phyloP scores from a whole-genome alignment of 768 basidiomycete genomes.

The Coprinellus micaceus region DNA sequence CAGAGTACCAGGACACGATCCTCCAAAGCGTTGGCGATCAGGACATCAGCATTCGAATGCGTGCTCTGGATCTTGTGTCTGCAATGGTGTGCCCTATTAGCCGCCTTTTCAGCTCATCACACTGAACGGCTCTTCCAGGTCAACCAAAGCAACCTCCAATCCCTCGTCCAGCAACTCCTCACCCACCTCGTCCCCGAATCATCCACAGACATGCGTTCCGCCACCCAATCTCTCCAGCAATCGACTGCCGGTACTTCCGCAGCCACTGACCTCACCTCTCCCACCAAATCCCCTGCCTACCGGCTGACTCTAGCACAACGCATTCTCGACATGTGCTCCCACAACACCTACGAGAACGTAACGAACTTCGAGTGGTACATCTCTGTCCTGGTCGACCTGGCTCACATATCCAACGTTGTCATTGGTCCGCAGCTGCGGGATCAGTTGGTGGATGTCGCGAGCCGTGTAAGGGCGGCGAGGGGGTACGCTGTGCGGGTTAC shows the following conservation, averaged over 20 bases:
- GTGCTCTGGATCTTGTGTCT: constrained; percentile 89
- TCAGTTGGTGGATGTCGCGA: constrained; percentile 83
- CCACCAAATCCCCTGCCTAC: constrained; percentile 78
- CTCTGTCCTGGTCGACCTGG: constrained; percentile 88
- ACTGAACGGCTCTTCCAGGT: constrained; percentile 48
- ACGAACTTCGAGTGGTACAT: constrained; percentile 97
- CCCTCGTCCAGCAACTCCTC: constrained; percentile 85
- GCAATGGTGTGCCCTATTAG: constrained; percentile 66
- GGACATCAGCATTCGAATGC: constrained; percentile 94
- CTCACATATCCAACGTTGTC: constrained; percentile 79
- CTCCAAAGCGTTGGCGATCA: constrained; percentile 86
- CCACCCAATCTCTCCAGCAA: constrained; percentile 55
- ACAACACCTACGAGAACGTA: constrained; percentile 81
- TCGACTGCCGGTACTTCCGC: constrained; percentile 33
- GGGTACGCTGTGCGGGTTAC: constrained; percentile 81
- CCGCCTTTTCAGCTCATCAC: background rate
- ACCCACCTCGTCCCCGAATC: constrained; percentile 75
- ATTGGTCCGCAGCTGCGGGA: constrained; percentile 76
- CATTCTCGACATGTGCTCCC: constrained; percentile 84
- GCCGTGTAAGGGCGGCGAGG: constrained; percentile 72
- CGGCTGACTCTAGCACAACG: constrained; percentile 77
- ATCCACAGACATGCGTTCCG: constrained; percentile 50
- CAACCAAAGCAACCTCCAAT: constrained; percentile 77
- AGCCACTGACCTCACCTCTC: constrained; percentile 37
- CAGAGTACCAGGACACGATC: constrained; percentile 89